phyloP scores from a whole-genome alignment of 2,329 filamentous ascomycete genomes.

The Camillea tinctor region DNA sequence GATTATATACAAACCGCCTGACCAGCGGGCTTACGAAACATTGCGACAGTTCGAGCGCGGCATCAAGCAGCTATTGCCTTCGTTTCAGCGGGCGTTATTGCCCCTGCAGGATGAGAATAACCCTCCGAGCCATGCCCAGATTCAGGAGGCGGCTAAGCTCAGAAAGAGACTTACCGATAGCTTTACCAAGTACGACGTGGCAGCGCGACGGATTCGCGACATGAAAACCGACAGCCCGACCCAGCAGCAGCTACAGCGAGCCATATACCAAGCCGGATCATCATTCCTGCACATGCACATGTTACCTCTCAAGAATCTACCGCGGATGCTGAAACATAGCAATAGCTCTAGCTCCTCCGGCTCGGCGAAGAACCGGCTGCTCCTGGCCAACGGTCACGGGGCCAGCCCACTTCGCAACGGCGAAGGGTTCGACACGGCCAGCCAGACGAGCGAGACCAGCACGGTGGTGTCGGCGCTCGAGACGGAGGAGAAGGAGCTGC shows the following conservation, averaged over 20 bases:
- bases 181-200: conserved; percentile 82
- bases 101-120: conserved; percentile 61
- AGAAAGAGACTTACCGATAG: conserved; percentile 87
- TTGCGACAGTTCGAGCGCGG: conserved; percentile 84
- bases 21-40: conserved; percentile 79
- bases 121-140: conserved; percentile 60
- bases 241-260: conserved; percentile 73
- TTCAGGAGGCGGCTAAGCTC: conserved; percentile 83
- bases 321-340: conserved; percentile 57
- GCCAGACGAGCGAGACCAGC: conserved; percentile 50
- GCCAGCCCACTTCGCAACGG: conserved; percentile 46
- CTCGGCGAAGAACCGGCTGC: conserved; percentile 31
- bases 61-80: conserved; percentile 76
- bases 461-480: conserved; percentile 63
- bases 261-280: conserved; percentile 79
- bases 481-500: conserved; percentile 77
- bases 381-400: conserved; percentile 34
- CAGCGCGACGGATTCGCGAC: conserved; percentile 78
- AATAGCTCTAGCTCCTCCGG: conserved; percentile 42
- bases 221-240: conserved; percentile 70
- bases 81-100: conserved; percentile 75
- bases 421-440: conserved; percentile 46
- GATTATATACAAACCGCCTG: conserved; percentile 64
- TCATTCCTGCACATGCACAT: conserved; percentile 86
- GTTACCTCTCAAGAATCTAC: conserved; percentile 77